Conservation (phyloP, 208 protist species). For the Acanthamoeba royreba region DNA sequence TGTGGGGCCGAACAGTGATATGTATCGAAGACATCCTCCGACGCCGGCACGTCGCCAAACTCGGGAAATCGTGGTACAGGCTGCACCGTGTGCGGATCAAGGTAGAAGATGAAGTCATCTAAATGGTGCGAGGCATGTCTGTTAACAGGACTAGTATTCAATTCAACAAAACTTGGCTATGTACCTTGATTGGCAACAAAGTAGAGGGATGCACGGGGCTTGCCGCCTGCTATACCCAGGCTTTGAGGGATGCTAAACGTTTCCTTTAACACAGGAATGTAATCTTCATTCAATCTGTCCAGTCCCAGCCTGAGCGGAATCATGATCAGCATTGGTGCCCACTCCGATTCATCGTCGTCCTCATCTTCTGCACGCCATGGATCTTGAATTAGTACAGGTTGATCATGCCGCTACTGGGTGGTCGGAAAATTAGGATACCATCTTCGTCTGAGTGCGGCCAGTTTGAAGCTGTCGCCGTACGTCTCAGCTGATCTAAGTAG, state of each 20-base stretch:
- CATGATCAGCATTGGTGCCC: not conserved
- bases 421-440: not conserved
- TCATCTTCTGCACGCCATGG: not conserved
- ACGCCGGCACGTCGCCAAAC: not conserved
- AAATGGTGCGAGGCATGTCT: not conserved
- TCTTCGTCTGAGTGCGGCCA: not conserved
- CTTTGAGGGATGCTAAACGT: slow-evolving; percentile 34
- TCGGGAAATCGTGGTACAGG: not conserved
- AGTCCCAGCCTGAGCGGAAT: not conserved
- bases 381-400: not conserved
- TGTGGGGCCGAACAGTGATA: not conserved
- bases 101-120: slow-evolving; percentile 17
- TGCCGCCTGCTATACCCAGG: slow-evolving; percentile 64
- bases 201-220: slow-evolving; percentile 58
- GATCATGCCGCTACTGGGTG: too few species aligned
- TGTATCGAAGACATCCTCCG: not conserved
- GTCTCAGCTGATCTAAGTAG: not conserved
- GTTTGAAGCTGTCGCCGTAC: not conserved
- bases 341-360: not conserved
- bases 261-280: not conserved
- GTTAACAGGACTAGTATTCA: not conserved
- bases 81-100: slow-evolving; percentile 23
- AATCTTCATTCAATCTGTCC: not conserved
- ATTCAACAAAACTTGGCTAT: not conserved
- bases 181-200: slow-evolving; percentile 53